Evolutionary conservation across 2,329 filamentous ascomycete species (phyloP).

Genomic region (Penicillium sp.): DNA sequence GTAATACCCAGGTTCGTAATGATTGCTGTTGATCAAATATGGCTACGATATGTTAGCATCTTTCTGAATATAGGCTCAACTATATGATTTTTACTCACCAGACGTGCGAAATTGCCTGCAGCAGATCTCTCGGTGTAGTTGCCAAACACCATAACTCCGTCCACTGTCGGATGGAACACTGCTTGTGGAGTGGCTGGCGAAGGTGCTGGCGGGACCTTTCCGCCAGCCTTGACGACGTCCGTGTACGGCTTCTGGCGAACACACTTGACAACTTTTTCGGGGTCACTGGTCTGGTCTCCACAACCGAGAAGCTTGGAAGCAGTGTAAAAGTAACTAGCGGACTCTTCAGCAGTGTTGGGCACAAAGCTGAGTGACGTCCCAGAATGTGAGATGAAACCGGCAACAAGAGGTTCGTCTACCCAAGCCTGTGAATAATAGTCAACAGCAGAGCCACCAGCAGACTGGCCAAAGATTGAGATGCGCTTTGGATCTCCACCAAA

Average conservation of each 20-base stretch:
- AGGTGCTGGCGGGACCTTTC: slow-evolving; percentile 31
- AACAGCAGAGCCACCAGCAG: slow-evolving; percentile 37
- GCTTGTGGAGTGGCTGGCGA: slow-evolving; percentile 31
- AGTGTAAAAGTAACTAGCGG: slow-evolving; percentile 45
- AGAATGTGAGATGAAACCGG: slow-evolving; percentile 39
- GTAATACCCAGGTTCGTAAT: slow-evolving; percentile 52
- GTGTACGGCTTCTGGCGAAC: slow-evolving; percentile 40
- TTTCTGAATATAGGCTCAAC: neutral
- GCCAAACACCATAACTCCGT: slow-evolving; percentile 43
- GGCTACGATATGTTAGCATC: slow-evolving; percentile 29
- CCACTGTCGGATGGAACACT: slow-evolving; percentile 45
- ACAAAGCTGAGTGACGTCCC: slow-evolving; percentile 47
- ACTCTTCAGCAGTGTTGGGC: slow-evolving; percentile 39
- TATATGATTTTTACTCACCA: slow-evolving; percentile 21
- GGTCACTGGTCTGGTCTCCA: slow-evolving; percentile 21
- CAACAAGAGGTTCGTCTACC: slow-evolving; percentile 36
- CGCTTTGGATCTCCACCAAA: slow-evolving; percentile 52
- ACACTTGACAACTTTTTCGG: slow-evolving; percentile 35
- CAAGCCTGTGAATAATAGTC: slow-evolving; percentile 37
- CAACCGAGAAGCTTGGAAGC: slow-evolving; percentile 44
- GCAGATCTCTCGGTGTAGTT: slow-evolving; percentile 40
- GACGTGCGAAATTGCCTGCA: slow-evolving; percentile 38
- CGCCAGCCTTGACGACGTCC: slow-evolving; percentile 40
- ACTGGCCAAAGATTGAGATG: slow-evolving; percentile 51
- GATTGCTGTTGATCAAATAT: slow-evolving; percentile 44